Base-by-base conservation (phyloP, 495 filamentous ascomycete genomes). In the Elasticomyces elasticus region DNA sequence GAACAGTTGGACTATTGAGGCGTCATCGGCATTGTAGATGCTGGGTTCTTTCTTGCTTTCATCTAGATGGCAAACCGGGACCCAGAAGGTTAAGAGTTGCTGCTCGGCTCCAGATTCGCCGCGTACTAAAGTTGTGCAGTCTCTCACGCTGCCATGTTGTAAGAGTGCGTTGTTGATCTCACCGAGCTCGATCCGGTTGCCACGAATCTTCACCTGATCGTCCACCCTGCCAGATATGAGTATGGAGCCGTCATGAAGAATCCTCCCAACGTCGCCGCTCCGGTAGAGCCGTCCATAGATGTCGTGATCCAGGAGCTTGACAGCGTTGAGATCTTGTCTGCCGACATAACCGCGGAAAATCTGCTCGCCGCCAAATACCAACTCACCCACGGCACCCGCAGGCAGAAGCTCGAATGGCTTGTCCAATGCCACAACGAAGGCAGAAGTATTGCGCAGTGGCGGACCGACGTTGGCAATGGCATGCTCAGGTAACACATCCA, bases 201-300 rank as follows among this genome's bases (percentile, higher is more conserved):
- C 88, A 22, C 87, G 78, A 24, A 94, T 72, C 59, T 92, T 94
- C 62, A 94, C 79, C 71, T 90, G 88, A 90, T 84, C 84, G 59
- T 94, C 87, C 0, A 79, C 71, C 15, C 87, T 76, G 13, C 86
- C 84, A n/a, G 80, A 68, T 57, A 87, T 89, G 25, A 85, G 74
- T 27, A 88, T 70, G 6, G 77, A 77, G 0, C 84, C 82, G 64
- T 89, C 83, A 0, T 78, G 71, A 20, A 91, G 74, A 64, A 90
- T 70, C 25, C 86, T 72, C 0, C 84, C 87, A 27, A 84, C 66
- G 61, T 94, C 87, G 0, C 88, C 88, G 10, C 87, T 90, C 5
- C 84, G 77, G 61, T 94, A 94, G 1, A 87, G 71, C 17, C 80
- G 74, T 1, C 87, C 87, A 64, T 74, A 81, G 12, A 65, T 57